Base-by-base conservation (phyloP, 495 filamentous ascomycete genomes). In the Hamigera avellanea region DNA sequence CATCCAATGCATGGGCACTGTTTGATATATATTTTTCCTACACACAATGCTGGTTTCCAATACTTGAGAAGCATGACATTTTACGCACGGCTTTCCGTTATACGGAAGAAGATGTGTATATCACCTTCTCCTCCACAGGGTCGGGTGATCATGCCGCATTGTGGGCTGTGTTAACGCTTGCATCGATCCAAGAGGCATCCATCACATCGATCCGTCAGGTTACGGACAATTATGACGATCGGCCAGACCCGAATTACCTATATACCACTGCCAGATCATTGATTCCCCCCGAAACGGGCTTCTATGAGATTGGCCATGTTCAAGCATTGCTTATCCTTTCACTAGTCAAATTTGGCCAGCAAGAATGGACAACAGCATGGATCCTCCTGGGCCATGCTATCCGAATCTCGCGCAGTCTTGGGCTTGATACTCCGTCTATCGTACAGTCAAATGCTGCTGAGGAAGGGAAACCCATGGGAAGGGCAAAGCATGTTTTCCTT, bases 21-120 rank as follows among this genome's bases (percentile, higher is more conserved):
- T 59, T 86, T 19, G 78, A 86, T 40, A 67, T 81, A 3, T 83
- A 82, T 50, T 83, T 83, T 45, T 74, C 79, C 8, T 82, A 80
- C 43, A 84, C 80, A 0, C 76, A 83, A 51, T 71, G 67, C 19
- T 86, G 80, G 80, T 70, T 84, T 23, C 81, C 81, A 6, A 80
- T 86, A 32, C 58, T 77, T 14, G 78, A 83, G 40, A 83, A 81
- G 45, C 73, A 81, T 42, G 72, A 75, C 39, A 58, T 83, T 12
- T 56, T 75, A 19, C 66, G 67, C 25, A 57, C 63, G 2, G 57
- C 62, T 14, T 70, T 69, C 39, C 57, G 56, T 26, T 46, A 66
- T 48, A 58, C 62, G 29, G 61, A 67, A 29, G 55, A 64, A 14
- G 52, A 62, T 18, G 49, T 58, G 4, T 49, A 39, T 18, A 30